A percentile compares a stretch with the other conserved stretches of the same genome.
Conservation (phyloP, 2,329 filamentous ascomycete species). For the Mariannaea elegans region DNA sequence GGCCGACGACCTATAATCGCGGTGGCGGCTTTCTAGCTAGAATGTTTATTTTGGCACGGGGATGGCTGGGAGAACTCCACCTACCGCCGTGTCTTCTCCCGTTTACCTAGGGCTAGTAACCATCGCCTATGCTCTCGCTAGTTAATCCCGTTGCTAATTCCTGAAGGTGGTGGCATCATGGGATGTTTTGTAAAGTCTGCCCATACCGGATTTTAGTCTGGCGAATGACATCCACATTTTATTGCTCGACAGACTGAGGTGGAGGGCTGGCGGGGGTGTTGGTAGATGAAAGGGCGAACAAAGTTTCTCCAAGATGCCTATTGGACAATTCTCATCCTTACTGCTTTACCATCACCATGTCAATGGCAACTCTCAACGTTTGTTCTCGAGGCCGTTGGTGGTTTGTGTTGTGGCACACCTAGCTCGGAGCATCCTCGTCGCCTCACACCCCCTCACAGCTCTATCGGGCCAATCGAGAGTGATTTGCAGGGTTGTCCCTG, state of each 20-base stretch:
- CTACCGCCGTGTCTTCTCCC: neutral
- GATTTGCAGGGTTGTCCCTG: conserved; percentile 32
- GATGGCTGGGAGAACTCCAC: conserved; percentile 1
- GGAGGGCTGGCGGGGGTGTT: neutral
- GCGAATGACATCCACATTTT: neutral
- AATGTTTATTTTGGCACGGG: neutral
- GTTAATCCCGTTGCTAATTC: neutral
- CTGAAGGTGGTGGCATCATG: conserved; percentile 14
- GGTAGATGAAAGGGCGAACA: conserved; percentile 11
- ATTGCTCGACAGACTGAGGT: neutral
- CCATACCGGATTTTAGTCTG: neutral
- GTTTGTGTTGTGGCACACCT: conserved; percentile 31
- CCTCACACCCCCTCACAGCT: conserved; percentile 19
- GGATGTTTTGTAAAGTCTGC: conserved; percentile 14
- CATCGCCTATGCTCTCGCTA: neutral
- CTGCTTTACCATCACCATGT: neutral
- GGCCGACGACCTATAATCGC: neutral
- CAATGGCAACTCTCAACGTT: conserved; percentile 12
- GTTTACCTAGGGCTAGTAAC: neutral
- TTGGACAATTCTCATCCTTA: neutral
- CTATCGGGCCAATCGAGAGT: conserved; percentile 28
- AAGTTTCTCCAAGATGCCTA: neutral
- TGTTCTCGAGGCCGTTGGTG: conserved; percentile 11
- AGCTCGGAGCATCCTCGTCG: conserved; percentile 14
- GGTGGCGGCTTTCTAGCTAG: conserved; percentile 26